These are phyloP conservation scores for Schrenkiella parvula DNA, from an alignment of 345 rosid genomes.

Conservation along the genomic window DNA sequence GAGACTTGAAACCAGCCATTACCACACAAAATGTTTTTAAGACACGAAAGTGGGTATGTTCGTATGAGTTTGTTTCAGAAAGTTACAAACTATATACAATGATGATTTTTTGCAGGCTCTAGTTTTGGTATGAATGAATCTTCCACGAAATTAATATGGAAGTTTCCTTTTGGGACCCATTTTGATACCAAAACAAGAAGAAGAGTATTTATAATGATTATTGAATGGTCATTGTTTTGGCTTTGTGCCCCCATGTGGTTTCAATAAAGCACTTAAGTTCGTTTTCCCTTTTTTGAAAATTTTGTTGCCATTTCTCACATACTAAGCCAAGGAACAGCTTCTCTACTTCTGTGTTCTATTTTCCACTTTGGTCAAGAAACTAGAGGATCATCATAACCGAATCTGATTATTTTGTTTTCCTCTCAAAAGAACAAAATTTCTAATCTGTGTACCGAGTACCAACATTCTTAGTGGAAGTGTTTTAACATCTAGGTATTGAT, in stretches of 20 bases:
- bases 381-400: not conserved
- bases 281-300: not conserved
- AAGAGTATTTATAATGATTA: conserved; percentile 20
- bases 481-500: not conserved
- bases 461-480: not conserved
- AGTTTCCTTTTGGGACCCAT: conserved; percentile 24
- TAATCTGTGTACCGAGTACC: not conserved
- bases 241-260: conserved; percentile 30
- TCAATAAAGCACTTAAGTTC: conserved; percentile 20
- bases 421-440: not conserved
- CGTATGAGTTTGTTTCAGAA: conserved; percentile 8
- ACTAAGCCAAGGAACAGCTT: not conserved
- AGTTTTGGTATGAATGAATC: conserved; percentile 7
- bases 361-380: not conserved
- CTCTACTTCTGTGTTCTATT: conserved; percentile 9
- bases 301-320: not conserved
- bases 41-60: conserved; percentile 16
- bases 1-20: conserved; percentile 25
- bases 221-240: conserved; percentile 23
- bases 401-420: not conserved
- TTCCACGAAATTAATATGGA: conserved; percentile 2
- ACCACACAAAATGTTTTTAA: conserved; percentile 12
- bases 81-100: conserved; percentile 16
- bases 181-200: conserved; percentile 31
- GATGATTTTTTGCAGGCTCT: conserved; percentile 16